These are phyloP conservation scores for Fraxinus sp. DNA, from an alignment of 305 asterid genomes.

Conservation along the genomic window DNA sequence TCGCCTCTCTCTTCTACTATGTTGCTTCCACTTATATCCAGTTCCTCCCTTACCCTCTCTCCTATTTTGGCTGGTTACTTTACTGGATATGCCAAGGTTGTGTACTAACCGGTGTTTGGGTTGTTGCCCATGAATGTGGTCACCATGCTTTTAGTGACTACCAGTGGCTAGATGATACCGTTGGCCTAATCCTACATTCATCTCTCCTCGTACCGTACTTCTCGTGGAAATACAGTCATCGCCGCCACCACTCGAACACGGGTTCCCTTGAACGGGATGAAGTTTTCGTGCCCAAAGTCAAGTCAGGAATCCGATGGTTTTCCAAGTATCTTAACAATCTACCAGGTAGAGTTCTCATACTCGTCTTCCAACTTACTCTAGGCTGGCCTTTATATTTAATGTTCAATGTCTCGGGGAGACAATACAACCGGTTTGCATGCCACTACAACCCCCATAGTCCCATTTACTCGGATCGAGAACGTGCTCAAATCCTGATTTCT, in stretches of 20 bases:
- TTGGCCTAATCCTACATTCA: constrained; percentile 43
- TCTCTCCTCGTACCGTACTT: constrained; percentile 11
- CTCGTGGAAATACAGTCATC: constrained; percentile 53
- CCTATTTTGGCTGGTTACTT: constrained; percentile 41
- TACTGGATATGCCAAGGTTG: constrained; percentile 53
- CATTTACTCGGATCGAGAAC: constrained; percentile 40
- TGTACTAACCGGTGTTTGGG: constrained; percentile 45
- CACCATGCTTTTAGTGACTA: constrained; percentile 50
- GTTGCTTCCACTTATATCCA: constrained; percentile 37
- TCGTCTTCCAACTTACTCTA: constrained; percentile 31
- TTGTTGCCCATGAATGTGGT: constrained; percentile 49
- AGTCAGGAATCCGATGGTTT: constrained; percentile 27
- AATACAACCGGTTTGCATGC: constrained; percentile 42
- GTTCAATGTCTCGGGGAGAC: constrained; percentile 41
- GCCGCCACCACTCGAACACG: constrained; percentile 50
- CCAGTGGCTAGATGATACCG: constrained; percentile 49
- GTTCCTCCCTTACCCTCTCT: constrained; percentile 36
- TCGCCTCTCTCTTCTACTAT: constrained; percentile 39
- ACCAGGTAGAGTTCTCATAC: constrained; percentile 33
- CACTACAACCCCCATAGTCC: constrained; percentile 42
- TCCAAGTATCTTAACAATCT: constrained; percentile 39
- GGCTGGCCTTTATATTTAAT: constrained; percentile 50
- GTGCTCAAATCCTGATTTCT: constrained; percentile 36
- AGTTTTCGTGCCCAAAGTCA: constrained; percentile 39
- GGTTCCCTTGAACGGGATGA: constrained; percentile 47